Evolutionary conservation across 2,329 filamentous ascomycete genomes (phyloP).

Genomic region (Nigrospora oryzae): DNA sequence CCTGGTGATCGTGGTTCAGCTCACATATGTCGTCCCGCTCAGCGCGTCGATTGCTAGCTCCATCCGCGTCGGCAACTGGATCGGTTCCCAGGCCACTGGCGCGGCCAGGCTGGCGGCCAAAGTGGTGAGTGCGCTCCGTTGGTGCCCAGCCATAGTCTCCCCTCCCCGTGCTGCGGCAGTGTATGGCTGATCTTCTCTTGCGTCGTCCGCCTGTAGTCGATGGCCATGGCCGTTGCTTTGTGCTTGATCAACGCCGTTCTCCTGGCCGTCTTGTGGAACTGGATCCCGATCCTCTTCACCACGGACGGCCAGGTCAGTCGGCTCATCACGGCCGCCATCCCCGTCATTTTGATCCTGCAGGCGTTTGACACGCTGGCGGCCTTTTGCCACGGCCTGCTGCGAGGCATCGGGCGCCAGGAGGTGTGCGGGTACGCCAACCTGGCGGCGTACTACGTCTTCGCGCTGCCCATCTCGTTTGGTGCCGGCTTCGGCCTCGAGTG

Average conservation of each 20-base stretch:
- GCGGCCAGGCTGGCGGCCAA: constrained; percentile 20
- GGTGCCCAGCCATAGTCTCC: no score
- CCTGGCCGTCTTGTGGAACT: constrained; percentile 20
- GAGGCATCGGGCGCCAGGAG: constrained; percentile 28
- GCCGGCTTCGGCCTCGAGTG: constrained; percentile 28
- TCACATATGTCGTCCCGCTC: constrained; percentile 34
- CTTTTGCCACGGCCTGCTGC: constrained; percentile 27
- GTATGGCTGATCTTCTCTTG: no score
- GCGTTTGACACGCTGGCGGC: constrained; percentile 24
- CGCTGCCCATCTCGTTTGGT: constrained; percentile 29
- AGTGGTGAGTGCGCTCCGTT: background rate
- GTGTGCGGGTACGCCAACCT: constrained; percentile 27
- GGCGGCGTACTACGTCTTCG: constrained; percentile 25
- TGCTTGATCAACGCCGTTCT: constrained; percentile 23
- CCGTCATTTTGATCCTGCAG: constrained; percentile 23
- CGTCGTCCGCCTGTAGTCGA: no score
- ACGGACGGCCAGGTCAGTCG: constrained; percentile 19
- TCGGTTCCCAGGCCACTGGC: constrained; percentile 24
- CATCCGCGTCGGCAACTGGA: constrained; percentile 32
- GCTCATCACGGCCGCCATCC: constrained; percentile 20
- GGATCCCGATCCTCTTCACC: constrained; percentile 21
- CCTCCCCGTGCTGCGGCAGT: no score
- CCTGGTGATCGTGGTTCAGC: constrained; percentile 28
- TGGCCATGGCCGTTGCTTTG: constrained; percentile 19
- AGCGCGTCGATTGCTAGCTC: constrained; percentile 30